Evolutionary conservation across 2,329 filamentous ascomycete species (phyloP).

Genomic region (Cladosporium sp.): DNA sequence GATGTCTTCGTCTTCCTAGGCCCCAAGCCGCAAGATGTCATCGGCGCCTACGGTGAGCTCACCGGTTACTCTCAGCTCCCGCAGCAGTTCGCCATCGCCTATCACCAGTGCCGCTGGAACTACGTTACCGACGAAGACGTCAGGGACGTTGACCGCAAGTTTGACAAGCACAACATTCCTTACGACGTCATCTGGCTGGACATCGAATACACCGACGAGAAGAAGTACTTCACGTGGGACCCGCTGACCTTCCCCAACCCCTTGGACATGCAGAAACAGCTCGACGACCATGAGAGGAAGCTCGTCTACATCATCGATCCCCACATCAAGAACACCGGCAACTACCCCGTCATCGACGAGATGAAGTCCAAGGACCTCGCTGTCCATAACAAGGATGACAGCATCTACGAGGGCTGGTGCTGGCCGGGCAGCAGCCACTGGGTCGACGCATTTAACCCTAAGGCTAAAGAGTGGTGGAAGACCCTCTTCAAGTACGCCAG

Average conservation of each 20-base stretch:
- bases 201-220: conserved; percentile 93
- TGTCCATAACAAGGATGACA: conserved; percentile 82
- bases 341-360: conserved; percentile 71
- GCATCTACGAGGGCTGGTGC: conserved; percentile 93
- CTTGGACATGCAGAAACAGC: conserved; percentile 77
- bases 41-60: conserved; percentile 76
- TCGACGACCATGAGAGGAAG: conserved; percentile 79
- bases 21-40: conserved; percentile 75
- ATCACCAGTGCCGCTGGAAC: conserved; percentile 99
- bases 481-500: conserved; percentile 76
- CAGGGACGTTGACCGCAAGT: conserved; percentile 90
- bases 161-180: conserved; percentile 90
- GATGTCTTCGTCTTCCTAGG: conserved; percentile 95
- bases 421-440: conserved; percentile 97
- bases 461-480: conserved; percentile 85
- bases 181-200: conserved; percentile 99
- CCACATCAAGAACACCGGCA: conserved; percentile 87
- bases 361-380: conserved; percentile 77
- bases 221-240: conserved; percentile 99
- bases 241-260: conserved; percentile 81
- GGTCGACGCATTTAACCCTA: conserved; percentile 95
- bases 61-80: conserved; percentile 89
- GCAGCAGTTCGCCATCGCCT: conserved; percentile 84
- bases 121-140: conserved; percentile 97
- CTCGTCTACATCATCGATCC: conserved; percentile 93